A percentile compares a stretch with the other conserved stretches of the same genome.
These are phyloP conservation scores for Pestalotiopsis sp. DNA, from an alignment of 2,329 filamentous ascomycete genomes.

Conservation along the genomic window DNA sequence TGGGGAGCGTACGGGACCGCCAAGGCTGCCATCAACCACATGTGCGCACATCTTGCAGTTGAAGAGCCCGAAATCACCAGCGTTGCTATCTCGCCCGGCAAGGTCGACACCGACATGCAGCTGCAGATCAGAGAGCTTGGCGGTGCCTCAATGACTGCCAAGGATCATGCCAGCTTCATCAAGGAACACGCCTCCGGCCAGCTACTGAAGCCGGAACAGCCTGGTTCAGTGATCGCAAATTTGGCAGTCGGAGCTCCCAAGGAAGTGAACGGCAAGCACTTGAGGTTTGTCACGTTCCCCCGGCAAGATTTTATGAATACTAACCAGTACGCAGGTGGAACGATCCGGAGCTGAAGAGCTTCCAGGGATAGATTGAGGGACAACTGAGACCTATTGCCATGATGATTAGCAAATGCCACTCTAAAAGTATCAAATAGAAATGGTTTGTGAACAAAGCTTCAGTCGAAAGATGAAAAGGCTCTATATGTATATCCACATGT, in stretches of 20 bases:
- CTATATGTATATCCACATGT: slow-evolving; percentile 67
- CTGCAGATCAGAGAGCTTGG: slow-evolving; percentile 69
- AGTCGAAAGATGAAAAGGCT: slow-evolving; percentile 83
- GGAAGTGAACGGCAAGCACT: slow-evolving; percentile 73
- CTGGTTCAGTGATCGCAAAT: slow-evolving; percentile 82
- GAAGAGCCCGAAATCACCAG: slow-evolving; percentile 78
- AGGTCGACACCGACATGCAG: slow-evolving; percentile 91
- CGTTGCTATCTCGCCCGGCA: slow-evolving; percentile 74
- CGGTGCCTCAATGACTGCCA: slow-evolving; percentile 47
- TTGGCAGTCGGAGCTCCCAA: slow-evolving; percentile 65
- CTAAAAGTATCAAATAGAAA: slow-evolving; percentile 19
- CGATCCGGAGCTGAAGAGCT: slow-evolving; percentile 51
- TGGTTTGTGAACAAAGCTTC: slow-evolving; percentile 46
- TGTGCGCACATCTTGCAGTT: slow-evolving; percentile 68
- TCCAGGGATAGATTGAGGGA: slow-evolving; percentile 37
- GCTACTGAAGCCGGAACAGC: slow-evolving; percentile 78
- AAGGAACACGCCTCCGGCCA: slow-evolving; percentile 68
- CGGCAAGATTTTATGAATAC: slow-evolving; percentile 14
- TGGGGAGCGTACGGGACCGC: slow-evolving; percentile 83
- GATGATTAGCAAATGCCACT: slow-evolving; percentile 15
- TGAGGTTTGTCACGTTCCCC: slow-evolving; percentile 53
- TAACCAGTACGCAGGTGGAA: slow-evolving; percentile 48
- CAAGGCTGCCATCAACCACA: slow-evolving; percentile 82
- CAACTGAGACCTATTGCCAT: slow-evolving; percentile 9
- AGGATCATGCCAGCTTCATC: slow-evolving; percentile 67